These are phyloP conservation scores for Wickerhamomyces sp. DNA, from an alignment of 1,139 yeast species.

Conservation along the genomic window DNA sequence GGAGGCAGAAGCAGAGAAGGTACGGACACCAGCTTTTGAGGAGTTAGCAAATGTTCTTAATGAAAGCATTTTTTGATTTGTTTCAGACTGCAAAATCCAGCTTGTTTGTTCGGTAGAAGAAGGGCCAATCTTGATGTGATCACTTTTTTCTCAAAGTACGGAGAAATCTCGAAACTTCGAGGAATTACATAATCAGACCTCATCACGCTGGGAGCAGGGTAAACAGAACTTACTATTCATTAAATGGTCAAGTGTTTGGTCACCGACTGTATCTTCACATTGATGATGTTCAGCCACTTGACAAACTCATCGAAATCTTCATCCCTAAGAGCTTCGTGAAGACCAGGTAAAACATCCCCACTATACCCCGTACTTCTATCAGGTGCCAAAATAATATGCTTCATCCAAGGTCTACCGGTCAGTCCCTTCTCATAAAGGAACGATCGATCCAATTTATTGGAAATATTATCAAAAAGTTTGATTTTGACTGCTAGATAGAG, in stretches of 20 bases:
- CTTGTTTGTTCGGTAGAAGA: no score
- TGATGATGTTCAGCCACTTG: constrained; percentile 24
- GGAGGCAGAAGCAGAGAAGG: constrained; percentile 34
- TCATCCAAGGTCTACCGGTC: constrained; percentile 35
- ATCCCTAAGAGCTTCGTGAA: constrained; percentile 33
- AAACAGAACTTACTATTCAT: background rate
- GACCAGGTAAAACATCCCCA: constrained; percentile 35
- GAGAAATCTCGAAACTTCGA: no score
- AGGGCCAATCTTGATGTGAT: no score
- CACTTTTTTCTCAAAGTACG: no score
- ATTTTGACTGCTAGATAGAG: constrained; percentile 53
- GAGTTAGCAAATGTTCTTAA: constrained; percentile 6
- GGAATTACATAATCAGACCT: no score
- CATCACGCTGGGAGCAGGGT: no score
- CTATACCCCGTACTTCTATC: constrained; percentile 26
- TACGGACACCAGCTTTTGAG: constrained; percentile 28
- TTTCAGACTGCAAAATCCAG: no score
- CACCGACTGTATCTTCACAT: background rate
- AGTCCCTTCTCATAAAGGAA: constrained; percentile 30
- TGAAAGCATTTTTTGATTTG: background rate
- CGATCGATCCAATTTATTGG: constrained; percentile 45
- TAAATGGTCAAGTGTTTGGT: background rate
- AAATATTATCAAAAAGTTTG: constrained; percentile 48
- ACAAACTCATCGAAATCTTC: constrained; percentile 26
- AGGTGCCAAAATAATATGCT: constrained; percentile 40